Base-by-base conservation (phyloP, 2,329 filamentous ascomycete genomes). In the Cladorrhinum sp. region DNA sequence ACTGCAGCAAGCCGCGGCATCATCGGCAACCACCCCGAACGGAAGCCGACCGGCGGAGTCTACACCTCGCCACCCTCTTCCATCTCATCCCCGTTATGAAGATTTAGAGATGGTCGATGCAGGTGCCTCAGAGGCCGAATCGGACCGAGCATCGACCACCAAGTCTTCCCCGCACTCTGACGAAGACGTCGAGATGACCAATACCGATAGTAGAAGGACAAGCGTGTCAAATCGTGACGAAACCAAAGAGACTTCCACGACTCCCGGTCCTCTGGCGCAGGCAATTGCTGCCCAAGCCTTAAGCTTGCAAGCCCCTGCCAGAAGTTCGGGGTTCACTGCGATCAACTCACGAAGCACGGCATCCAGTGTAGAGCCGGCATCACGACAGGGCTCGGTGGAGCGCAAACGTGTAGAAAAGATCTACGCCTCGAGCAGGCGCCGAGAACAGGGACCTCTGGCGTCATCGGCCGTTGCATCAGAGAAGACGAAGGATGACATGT, bases 101-200 rank as follows among this genome's bases (percentile, higher is more conserved):
- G 66, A 68, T 22, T 29, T 57, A 2, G 66, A 66, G 29, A 68
- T 68, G 66, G 45, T 12, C 16, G 65, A 67, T 25, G 60, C 38
- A 13, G 55, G 38, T 1, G 9, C 29, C 5, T 10, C 36, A 18
- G 61, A 63, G 13, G 29, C 23, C 1, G 60, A 62, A 18, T 64
- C 63, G 1, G 62, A 65, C 25, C 55, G 23, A 18, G 63, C 59
- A 6, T 65, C 62, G 3, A 29, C 29, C 13, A 25, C 49, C 29
- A 61, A 57, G 23, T 55, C 27, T 5, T 53, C 29, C 41, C 29
- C 41, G 1, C 55, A 61, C 38, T 62, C 60, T 2, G 60, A 62
- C n/a, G 56, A 54, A 13, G 63, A 65, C 16, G 25, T 63, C 13
- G 58, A 58, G 32, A 60, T 60, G 61, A 36, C 52, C 10, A 60